phyloP scores from a whole-genome alignment of 2,329 filamentous ascomycete species.

The Hortaea werneckii region DNA sequence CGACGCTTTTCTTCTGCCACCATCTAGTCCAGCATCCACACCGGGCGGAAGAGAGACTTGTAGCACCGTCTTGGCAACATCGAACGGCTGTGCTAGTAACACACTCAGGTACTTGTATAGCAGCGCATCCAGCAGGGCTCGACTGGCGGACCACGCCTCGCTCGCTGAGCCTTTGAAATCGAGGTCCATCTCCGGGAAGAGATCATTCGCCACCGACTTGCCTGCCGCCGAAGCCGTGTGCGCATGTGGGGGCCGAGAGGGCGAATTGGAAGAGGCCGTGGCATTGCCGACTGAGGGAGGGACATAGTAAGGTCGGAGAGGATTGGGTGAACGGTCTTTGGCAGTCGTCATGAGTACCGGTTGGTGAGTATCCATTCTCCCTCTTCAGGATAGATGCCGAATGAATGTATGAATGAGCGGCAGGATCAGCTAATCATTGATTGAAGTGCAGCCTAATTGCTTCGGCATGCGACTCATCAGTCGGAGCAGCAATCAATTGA shows the following conservation, averaged over 20 bases:
- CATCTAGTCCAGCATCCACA: conserved; percentile 22
- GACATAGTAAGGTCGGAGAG: conserved; percentile 60
- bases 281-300: conserved; percentile 56
- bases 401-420: neutral
- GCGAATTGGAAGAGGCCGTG: conserved; percentile 28
- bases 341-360: neutral
- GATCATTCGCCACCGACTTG: conserved; percentile 62
- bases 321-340: conserved; percentile 43
- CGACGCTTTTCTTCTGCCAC: conserved; percentile 17
- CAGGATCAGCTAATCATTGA: too few relatives aligned
- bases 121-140: conserved; percentile 70
- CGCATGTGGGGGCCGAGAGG: conserved; percentile 31
- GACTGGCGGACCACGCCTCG: conserved; percentile 37
- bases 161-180: conserved; percentile 42
- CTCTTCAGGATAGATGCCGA: neutral
- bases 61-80: conserved; percentile 88
- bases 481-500: too few relatives aligned
- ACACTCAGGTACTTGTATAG: conserved; percentile 88
- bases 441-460: too few relatives aligned
- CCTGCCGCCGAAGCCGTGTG: conserved; percentile 32
- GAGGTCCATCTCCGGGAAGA: conserved; percentile 77
- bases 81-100: conserved; percentile 86
- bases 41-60: conserved; percentile 53
- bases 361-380: neutral
- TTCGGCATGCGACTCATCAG: too few relatives aligned